Evolutionary conservation across 768 basidiomycete genomes (phyloP), one percentile per base, ranked within the genome.

Genomic region (Gloeophyllum trabeum): DNA sequence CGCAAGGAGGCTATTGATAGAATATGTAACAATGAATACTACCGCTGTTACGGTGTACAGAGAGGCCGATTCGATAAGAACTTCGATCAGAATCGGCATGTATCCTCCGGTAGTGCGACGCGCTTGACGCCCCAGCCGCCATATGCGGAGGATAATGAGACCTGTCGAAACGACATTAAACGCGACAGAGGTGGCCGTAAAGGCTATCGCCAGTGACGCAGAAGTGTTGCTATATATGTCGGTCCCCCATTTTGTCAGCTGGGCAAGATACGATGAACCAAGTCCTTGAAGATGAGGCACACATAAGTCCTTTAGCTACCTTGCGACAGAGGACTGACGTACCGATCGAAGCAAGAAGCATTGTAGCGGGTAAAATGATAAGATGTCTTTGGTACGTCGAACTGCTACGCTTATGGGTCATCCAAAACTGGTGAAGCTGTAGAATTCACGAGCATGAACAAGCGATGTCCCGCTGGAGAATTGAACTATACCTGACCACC

Each of bases 21-120:
- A 52, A 28, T 45, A 46, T 6, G 47, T 49, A 16, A 57, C 42
- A 26, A 57, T 47, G 12, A 43, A 30, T 3, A 51, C 22, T 5
- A 52, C 30, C 1, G 51, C 45, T 0, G 51, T 44, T 7, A 45
- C 23, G 6, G 49, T 48, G 41, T 53, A 57, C n/a, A 47, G 42
- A 1, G 49, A 21, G 2, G 54, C 55, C 16, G 52, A 52, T 24
- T 55, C 54, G 5, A 55, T 30, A 35, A 57, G 39, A 38, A 53
- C 46, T 24, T 55, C 54, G 5, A 55, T 30, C 35, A 57, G 39
- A 38, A 53, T 47, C 14, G 47, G 38, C n/a, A 45, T 40, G 1
- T n/a, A 54, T n/a, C 28, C 10, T 10, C 28, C 10, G 10, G 16
- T 32, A 32, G 10, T 32, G 10, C 28, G 28, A 32, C 16, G 10